These are phyloP conservation scores for Hymenotorrendiella dingleyae DNA, from an alignment of 2,329 filamentous ascomycete genomes.

Conservation along the genomic window DNA sequence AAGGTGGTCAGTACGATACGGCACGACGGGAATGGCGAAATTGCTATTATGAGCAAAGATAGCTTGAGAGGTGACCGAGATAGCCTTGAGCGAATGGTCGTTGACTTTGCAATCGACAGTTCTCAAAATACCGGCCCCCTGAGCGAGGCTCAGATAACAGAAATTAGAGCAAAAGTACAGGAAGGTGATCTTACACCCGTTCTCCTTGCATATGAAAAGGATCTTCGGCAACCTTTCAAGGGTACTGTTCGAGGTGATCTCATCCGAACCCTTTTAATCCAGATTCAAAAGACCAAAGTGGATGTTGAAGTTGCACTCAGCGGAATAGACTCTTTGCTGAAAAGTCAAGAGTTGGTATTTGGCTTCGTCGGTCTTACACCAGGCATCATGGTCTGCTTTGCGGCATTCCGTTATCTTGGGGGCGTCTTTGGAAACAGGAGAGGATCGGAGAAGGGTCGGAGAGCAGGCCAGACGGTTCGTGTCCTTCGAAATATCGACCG, in stretches of 20 bases:
- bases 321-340: conserved; percentile 88
- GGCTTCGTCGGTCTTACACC: conserved; percentile 95
- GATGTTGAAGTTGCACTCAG: conserved; percentile 94
- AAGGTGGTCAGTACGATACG: conserved; percentile 88
- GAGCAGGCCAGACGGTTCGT: conserved; percentile 65
- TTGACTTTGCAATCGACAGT: conserved; percentile 87
- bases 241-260: conserved; percentile 83
- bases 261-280: conserved; percentile 84
- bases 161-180: conserved; percentile 72
- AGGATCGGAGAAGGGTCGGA: conserved; percentile 58
- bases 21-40: conserved; percentile 86
- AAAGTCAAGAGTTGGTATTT: conserved; percentile 95
- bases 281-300: conserved; percentile 98
- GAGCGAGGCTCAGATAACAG: conserved; percentile 62
- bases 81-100: conserved; percentile 94
- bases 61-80: conserved; percentile 86
- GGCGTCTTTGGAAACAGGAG: conserved; percentile 64
- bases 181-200: conserved; percentile 93
- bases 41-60: conserved; percentile 92
- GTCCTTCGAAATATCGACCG: conserved; percentile 85
- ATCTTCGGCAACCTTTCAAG: conserved; percentile 73
- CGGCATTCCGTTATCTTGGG: conserved; percentile 65
- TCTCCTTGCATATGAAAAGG: conserved; percentile 83
- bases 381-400: conserved; percentile 79
- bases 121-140: conserved; percentile 54